Evolutionary conservation across 1,284 basidiomycete species (phyloP).

Genomic region (Boletus holoroseus): DNA sequence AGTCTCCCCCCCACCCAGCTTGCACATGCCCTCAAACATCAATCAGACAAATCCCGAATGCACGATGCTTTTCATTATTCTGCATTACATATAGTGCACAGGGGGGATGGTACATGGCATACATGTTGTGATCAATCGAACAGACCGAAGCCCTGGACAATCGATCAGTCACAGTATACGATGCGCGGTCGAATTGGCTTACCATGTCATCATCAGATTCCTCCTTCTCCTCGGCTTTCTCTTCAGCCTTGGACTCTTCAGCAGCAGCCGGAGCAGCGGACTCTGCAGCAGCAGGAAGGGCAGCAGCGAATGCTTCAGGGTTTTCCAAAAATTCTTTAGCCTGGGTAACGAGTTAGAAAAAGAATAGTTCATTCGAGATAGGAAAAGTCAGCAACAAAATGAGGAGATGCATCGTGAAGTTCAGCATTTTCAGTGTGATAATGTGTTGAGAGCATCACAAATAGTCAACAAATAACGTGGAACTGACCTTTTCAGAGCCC

Average conservation of each 20-base stretch:
- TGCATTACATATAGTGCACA: constrained; percentile 24
- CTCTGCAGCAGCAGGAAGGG: constrained; percentile 57
- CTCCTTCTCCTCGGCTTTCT: constrained; percentile 48
- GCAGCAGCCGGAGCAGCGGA: constrained; percentile 45
- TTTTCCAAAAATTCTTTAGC: constrained; percentile 96
- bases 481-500: constrained; percentile 81
- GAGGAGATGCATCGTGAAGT: constrained; percentile 42
- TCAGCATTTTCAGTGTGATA: constrained; percentile 82
- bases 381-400: constrained; percentile 24
- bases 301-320: constrained; percentile 90
- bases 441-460: constrained; percentile 41
- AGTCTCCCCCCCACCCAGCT: not conserved
- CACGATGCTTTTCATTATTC: constrained; percentile 17
- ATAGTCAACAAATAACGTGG: not conserved
- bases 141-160: constrained; percentile 69
- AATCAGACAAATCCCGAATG: constrained; percentile 1
- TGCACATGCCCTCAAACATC: not conserved
- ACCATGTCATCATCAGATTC: constrained; percentile 80
- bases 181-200: constrained; percentile 22
- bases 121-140: constrained; percentile 58
- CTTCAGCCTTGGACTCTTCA: constrained; percentile 68
- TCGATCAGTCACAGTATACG: constrained; percentile 12
- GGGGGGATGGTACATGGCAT: constrained; percentile 14
- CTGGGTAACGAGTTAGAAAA: constrained; percentile 43
- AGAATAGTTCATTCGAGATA: constrained; percentile 8